Evolutionary conservation across 2,329 filamentous ascomycete species (phyloP), one percentile per base, ranked within the genome.

Genomic region (Huntiella abstrusa): DNA sequence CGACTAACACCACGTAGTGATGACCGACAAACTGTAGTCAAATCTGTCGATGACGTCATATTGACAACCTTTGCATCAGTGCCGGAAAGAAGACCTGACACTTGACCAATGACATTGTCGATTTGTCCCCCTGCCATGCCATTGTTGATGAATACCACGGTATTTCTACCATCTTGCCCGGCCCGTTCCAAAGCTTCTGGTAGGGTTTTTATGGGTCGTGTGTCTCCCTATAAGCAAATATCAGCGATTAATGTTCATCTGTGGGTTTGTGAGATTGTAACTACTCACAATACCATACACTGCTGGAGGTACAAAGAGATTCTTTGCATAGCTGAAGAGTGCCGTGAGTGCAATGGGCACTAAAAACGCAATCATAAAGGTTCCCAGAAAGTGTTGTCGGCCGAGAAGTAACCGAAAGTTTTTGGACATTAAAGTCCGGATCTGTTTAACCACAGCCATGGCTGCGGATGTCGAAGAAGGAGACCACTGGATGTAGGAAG

Each of bases 271-370:
- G 7, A 16, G n/a, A 39, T 16, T 33, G 22, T 28, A 32, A 32
- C 40, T 22, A 50, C 49, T 40, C 38, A 50, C 49, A 52, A 94
- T 76, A 39, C 87, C 87, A 55, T 71, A 93, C 3, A 70, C 64
- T 1, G 81, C 80, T 1, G 83, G 80, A 1, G 84, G 80, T 3
- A 87, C 73, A 55, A 93, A 88, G 52, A 94, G 73, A 58, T 87
- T 87, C 54, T 83, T 79, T 12, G 84, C 80, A 59, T 81, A 88
- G 45, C 66, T 72, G 50, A 80, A 67, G 54, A 80, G 75, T 16
- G 69, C 61, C 36, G 72, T 68, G 44, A 80, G 61, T 39, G 70
- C 56, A 32, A 80, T 60, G 2, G 77, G 77, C 1, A 80, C 63
- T 15, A 79, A 35, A 43, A 80, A 68, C 4, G 74, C 70, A 54